Conservation (phyloP, 2,329 filamentous ascomycete species). For the Chaetothyriales sp. region DNA sequence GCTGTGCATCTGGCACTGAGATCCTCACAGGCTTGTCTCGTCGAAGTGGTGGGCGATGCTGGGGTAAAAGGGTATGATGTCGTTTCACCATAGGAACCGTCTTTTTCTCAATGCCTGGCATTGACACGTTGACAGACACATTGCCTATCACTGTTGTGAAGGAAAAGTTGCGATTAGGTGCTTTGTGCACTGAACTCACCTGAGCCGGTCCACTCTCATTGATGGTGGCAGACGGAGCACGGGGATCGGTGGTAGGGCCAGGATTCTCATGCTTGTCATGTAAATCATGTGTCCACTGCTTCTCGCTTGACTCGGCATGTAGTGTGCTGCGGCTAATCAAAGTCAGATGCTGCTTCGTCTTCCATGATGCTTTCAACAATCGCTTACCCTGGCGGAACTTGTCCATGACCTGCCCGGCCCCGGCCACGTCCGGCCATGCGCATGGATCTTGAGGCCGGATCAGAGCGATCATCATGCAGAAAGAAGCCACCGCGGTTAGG, state of each 20-base stretch:
- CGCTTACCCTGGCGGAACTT: neutral
- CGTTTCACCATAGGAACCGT: conserved; percentile 65
- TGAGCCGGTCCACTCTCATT: neutral
- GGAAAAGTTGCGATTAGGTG: conserved; percentile 63
- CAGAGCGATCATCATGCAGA: conserved; percentile 71
- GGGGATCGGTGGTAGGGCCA: neutral
- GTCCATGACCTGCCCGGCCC: conserved; percentile 38
- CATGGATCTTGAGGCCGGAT: conserved; percentile 38
- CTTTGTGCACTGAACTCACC: conserved; percentile 13
- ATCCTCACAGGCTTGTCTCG: conserved; percentile 94
- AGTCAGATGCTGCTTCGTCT: neutral
- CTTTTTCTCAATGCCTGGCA: conserved; percentile 60
- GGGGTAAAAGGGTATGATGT: conserved; percentile 83
- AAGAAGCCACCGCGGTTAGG: conserved; percentile 92
- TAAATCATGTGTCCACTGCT: conserved; percentile 77
- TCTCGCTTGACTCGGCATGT: conserved; percentile 9
- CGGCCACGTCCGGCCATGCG: conserved; percentile 53
- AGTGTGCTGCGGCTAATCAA: neutral
- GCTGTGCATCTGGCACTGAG: conserved; percentile 59
- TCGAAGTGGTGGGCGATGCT: conserved; percentile 83
- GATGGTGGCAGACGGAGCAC: neutral
- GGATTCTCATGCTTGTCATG: conserved; percentile 44
- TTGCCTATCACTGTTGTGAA: conserved; percentile 73
- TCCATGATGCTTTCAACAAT: neutral
- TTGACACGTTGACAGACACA: conserved; percentile 64